Evolutionary conservation across 139 green algal genomes (phyloP).

Genomic region (Coccomyxa sp.): DNA sequence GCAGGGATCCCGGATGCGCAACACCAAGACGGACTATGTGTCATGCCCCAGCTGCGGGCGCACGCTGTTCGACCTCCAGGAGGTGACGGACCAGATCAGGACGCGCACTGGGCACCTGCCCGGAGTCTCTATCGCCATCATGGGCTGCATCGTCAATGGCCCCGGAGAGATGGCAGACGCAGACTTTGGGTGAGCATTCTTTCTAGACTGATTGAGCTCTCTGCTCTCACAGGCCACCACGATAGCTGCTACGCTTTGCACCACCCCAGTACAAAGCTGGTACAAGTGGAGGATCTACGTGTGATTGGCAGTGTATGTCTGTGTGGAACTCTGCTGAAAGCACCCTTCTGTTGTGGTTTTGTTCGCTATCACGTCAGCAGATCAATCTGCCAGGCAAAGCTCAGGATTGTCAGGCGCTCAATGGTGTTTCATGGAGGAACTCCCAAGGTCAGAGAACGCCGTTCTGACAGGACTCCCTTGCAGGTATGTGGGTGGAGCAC

Average conservation of each 20-base stretch:
- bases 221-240: too few species aligned
- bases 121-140: conserved; percentile 94
- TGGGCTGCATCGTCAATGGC: conserved; percentile 96
- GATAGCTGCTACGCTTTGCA: too few species aligned
- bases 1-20: conserved; percentile 94
- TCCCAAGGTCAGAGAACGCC: not conserved
- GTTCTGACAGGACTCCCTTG: not conserved
- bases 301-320: too few species aligned
- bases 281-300: too few species aligned
- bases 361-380: too few species aligned
- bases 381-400: too few species aligned
- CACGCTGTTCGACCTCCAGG: conserved; percentile 98
- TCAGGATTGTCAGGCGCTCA: too few species aligned
- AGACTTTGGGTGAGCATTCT: conserved; percentile 20
- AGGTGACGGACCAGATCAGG: conserved; percentile 95
- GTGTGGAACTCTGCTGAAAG: too few species aligned
- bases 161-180: conserved; percentile 99
- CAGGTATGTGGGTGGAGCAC: conserved; percentile 79
- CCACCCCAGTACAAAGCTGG: too few species aligned
- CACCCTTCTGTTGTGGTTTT: too few species aligned
- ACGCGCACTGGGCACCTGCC: conserved; percentile 92
- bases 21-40: conserved; percentile 99
- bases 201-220: too few species aligned
- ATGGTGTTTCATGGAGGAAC: not conserved
- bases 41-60: conserved; percentile 95